These are phyloP conservation scores for Aschersonia sp. DNA, from an alignment of 2,329 filamentous ascomycete genomes.

Conservation along the genomic window DNA sequence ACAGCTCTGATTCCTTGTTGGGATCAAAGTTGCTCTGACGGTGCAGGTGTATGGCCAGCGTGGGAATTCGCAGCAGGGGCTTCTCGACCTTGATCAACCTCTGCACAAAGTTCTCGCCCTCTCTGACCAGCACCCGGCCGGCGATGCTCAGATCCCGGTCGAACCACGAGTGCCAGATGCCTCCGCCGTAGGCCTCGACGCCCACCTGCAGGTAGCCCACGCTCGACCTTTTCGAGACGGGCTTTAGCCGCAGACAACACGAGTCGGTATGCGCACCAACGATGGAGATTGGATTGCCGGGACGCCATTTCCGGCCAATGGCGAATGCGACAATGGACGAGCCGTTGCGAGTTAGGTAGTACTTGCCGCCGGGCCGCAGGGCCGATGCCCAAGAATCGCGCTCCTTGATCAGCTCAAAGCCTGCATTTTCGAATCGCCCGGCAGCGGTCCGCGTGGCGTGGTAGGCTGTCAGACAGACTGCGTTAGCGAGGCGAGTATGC, in stretches of 20 bases:
- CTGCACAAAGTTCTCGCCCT: constrained; percentile 58
- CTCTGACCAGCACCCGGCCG: constrained; percentile 70
- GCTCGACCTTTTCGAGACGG: constrained; percentile 75
- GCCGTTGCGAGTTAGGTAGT: constrained; percentile 87
- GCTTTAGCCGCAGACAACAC: constrained; percentile 82
- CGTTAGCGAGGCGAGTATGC: not conserved
- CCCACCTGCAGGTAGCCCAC: constrained; percentile 88
- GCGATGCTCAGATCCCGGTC: constrained; percentile 87
- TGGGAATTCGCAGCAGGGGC: constrained; percentile 83
- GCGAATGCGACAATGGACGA: constrained; percentile 89
- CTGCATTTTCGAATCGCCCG: constrained; percentile 61
- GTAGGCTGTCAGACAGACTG: constrained; percentile 50
- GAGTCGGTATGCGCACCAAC: constrained; percentile 95
- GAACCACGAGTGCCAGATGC: constrained; percentile 97
- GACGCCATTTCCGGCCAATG: constrained; percentile 78
- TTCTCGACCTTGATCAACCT: constrained; percentile 82
- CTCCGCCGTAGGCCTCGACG: constrained; percentile 92
- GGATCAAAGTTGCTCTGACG: constrained; percentile 75
- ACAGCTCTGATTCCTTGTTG: constrained; percentile 94
- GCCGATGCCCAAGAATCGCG: constrained; percentile 74
- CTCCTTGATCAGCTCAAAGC: constrained; percentile 81
- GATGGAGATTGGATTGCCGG: constrained; percentile 83
- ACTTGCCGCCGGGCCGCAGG: constrained; percentile 78
- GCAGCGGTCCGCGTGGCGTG: constrained; percentile 78
- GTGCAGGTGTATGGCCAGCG: constrained; percentile 85